phyloP scores from a whole-genome alignment of 306 rosid genomes.

The Prunus padus region DNA sequence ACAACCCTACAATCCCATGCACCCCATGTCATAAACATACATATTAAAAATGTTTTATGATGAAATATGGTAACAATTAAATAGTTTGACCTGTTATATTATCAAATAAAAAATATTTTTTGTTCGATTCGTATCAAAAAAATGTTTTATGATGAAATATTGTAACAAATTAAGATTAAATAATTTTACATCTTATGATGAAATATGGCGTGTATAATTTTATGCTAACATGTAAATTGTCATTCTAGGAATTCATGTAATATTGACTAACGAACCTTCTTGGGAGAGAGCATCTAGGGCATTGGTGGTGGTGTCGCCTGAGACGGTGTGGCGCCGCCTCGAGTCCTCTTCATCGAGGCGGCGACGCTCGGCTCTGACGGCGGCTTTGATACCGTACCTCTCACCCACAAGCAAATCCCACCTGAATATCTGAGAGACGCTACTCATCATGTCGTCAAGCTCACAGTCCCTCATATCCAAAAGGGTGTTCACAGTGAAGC shows the following conservation, averaged over 20 bases:
- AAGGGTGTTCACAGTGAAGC: constrained; percentile 83
- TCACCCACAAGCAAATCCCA: constrained; percentile 95
- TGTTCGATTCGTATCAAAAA: neutral
- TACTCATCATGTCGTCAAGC: constrained; percentile 95
- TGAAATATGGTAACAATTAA: neutral
- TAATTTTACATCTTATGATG: no score
- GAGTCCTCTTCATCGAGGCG: constrained; percentile 68
- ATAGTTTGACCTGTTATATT: neutral
- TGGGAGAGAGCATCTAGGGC: constrained; percentile 83
- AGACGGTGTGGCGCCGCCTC: constrained; percentile 46
- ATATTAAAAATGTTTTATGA: neutral
- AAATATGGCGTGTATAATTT: no score
- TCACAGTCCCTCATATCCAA: constrained; percentile 86
- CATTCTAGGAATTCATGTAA: neutral
- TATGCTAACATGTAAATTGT: no score
- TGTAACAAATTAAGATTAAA: no score
- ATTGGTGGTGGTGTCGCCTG: constrained; percentile 55
- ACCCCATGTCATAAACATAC: neutral
- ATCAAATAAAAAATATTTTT: neutral
- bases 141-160: no score
- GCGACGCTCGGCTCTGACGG: constrained; percentile 80
- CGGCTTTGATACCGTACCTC: constrained; percentile 88
- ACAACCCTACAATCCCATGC: constrained; percentile 47
- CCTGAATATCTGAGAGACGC: constrained; percentile 71
- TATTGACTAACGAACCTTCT: constrained; percentile 46